Percentiles rank a stretch among this genome's conserved stretches.
phyloP scores from a whole-genome alignment of 2,329 filamentous ascomycete species.

The Coleophoma eucalyptorum region DNA sequence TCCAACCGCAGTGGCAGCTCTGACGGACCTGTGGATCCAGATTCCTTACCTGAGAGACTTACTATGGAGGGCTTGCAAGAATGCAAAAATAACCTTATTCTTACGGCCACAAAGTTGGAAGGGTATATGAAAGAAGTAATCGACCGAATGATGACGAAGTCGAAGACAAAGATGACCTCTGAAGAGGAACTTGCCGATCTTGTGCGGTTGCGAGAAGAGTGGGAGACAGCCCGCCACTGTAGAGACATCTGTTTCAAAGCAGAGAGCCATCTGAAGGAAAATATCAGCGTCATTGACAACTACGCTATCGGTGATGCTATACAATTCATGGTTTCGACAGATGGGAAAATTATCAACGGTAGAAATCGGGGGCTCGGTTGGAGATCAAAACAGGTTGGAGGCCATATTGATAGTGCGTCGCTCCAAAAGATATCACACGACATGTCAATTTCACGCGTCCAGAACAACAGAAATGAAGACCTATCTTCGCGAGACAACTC shows the following conservation, averaged over 20 bases:
- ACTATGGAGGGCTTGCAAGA: conserved; percentile 29
- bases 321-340: conserved; percentile 33
- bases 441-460: conserved; percentile 16
- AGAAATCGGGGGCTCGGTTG: conserved; percentile 28
- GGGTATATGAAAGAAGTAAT: conserved; percentile 27
- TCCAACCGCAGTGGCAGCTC: conserved; percentile 4
- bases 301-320: conserved; percentile 30
- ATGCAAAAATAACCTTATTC: conserved; percentile 28
- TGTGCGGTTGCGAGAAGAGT: conserved; percentile 30
- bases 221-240: conserved; percentile 28
- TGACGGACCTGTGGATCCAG: not conserved
- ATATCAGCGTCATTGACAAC: conserved; percentile 29
- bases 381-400: conserved; percentile 30
- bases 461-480: too few relatives aligned
- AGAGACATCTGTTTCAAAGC: conserved; percentile 30
- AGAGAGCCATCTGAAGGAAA: conserved; percentile 24
- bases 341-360: conserved; percentile 28
- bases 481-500: too few relatives aligned
- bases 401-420: conserved; percentile 24
- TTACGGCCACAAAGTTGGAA: conserved; percentile 26
- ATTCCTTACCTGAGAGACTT: conserved; percentile 22
- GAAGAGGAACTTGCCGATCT: conserved; percentile 28
- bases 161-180: conserved; percentile 21
- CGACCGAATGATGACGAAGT: conserved; percentile 27
- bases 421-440: conserved; percentile 28